A percentile compares a stretch with the other conserved stretches of the same genome.
These are phyloP conservation scores for Firmiana major DNA, from an alignment of 345 rosid genomes.

Conservation along the genomic window DNA sequence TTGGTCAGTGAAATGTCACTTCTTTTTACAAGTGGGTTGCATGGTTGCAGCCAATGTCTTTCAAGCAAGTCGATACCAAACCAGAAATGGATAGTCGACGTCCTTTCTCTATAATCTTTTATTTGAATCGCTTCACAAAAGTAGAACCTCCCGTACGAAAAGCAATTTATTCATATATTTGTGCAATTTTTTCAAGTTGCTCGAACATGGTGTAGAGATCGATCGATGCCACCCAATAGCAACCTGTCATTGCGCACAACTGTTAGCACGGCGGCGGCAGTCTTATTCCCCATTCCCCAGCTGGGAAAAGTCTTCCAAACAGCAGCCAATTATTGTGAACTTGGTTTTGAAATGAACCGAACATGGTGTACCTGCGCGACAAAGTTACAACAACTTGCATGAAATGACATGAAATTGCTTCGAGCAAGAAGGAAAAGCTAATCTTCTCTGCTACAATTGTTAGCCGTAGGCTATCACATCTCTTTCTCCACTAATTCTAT, in stretches of 20 bases:
- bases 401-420: background rate
- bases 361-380: background rate
- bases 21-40: conserved; percentile 24
- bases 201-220: too few species aligned
- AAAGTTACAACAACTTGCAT: conserved; percentile 20
- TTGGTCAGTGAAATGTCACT: conserved; percentile 13
- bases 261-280: background rate
- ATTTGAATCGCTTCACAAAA: background rate
- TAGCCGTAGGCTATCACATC: background rate
- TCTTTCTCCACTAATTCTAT: background rate
- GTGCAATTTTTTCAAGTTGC: conserved; percentile 18
- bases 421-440: background rate
- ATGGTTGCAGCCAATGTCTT: background rate
- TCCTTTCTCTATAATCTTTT: background rate
- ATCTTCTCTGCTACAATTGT: background rate
- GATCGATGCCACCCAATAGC: background rate
- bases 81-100: background rate
- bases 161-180: background rate
- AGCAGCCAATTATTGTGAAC: background rate
- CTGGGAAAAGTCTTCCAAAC: background rate
- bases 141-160: background rate
- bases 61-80: background rate
- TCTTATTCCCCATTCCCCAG: background rate
- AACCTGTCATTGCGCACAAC: conserved; percentile 4
- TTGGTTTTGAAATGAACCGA: background rate